These are phyloP conservation scores for Mariannaea elegans DNA, from an alignment of 2,329 filamentous ascomycete species.

Conservation along the genomic window DNA sequence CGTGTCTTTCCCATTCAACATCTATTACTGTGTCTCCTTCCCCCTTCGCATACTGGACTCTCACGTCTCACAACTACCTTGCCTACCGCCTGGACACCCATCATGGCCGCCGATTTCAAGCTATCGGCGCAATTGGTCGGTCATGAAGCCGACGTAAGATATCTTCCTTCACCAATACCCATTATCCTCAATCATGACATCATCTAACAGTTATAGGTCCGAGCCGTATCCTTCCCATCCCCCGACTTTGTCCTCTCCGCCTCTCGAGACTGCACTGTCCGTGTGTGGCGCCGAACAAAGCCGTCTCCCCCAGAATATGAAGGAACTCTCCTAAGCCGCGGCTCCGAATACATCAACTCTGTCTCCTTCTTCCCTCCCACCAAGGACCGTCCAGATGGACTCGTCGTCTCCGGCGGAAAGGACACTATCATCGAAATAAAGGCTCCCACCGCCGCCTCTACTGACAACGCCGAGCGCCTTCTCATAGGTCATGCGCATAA, in stretches of 20 bases:
- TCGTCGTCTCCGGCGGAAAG: conserved; percentile 87
- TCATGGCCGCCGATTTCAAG: conserved; percentile 79
- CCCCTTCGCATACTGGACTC: conserved; percentile 7
- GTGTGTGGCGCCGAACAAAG: conserved; percentile 79
- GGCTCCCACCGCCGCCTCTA: conserved; percentile 70
- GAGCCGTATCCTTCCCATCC: conserved; percentile 81
- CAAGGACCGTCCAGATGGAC: conserved; percentile 74
- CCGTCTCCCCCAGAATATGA: conserved; percentile 77
- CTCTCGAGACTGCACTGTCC: conserved; percentile 90
- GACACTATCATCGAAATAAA: conserved; percentile 94
- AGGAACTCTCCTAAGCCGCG: conserved; percentile 79
- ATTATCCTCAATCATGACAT: conserved; percentile 23
- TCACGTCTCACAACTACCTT: conserved; percentile 17
- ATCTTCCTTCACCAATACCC: conserved; percentile 1
- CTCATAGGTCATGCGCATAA: conserved; percentile 88
- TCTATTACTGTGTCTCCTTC: background rate
- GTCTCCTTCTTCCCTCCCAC: conserved; percentile 79
- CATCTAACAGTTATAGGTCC: conserved; percentile 69
- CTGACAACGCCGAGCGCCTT: conserved; percentile 84
- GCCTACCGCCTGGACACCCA: conserved; percentile 46
- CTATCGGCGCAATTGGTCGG: conserved; percentile 89
- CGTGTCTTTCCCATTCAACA: background rate
- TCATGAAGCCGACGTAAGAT: conserved; percentile 90
- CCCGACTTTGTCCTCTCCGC: conserved; percentile 80
- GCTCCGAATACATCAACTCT: conserved; percentile 87